phyloP scores from a whole-genome alignment of 192 early-diverging fungal species.

The Backusella macrospora region DNA sequence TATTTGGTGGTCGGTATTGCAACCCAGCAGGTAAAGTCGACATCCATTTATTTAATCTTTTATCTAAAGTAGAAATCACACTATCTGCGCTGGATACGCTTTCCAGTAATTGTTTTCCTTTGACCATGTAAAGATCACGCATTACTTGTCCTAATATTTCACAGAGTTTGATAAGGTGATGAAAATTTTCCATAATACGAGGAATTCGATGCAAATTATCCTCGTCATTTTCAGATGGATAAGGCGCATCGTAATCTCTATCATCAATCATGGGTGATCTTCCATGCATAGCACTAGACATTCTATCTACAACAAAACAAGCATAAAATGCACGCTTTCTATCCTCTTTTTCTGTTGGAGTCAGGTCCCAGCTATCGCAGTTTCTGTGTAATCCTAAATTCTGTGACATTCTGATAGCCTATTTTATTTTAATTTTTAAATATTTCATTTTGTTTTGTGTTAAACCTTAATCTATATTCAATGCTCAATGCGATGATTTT shows the following conservation, averaged over 20 bases:
- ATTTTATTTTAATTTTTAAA: neutral
- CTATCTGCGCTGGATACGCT: conserved; percentile 28
- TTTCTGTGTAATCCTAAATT: conserved; percentile 79
- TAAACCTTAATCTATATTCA: neutral
- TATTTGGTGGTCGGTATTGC: conserved; percentile 42
- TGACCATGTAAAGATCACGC: conserved; percentile 51
- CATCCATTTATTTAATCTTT: conserved; percentile 44
- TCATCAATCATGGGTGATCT: conserved; percentile 57
- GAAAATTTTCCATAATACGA: conserved; percentile 44
- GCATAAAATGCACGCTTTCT: conserved; percentile 76
- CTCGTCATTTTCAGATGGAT: conserved; percentile 31
- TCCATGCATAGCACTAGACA: conserved; percentile 67
- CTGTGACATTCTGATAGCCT: conserved; percentile 76
- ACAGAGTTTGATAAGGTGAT: conserved; percentile 30
- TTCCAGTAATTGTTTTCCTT: conserved; percentile 29
- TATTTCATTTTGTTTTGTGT: neutral
- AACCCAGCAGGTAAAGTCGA: conserved; percentile 40
- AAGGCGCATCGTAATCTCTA: conserved; percentile 44
- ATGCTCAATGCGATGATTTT: neutral
- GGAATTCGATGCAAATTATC: neutral
- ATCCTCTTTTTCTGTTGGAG: conserved; percentile 59
- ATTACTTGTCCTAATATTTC: conserved; percentile 55
- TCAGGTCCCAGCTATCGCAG: conserved; percentile 56
- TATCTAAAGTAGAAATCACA: conserved; percentile 32
- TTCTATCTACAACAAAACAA: conserved; percentile 70